Base-by-base conservation (phyloP, 768 basidiomycete genomes). In the Suillus discolor region DNA sequence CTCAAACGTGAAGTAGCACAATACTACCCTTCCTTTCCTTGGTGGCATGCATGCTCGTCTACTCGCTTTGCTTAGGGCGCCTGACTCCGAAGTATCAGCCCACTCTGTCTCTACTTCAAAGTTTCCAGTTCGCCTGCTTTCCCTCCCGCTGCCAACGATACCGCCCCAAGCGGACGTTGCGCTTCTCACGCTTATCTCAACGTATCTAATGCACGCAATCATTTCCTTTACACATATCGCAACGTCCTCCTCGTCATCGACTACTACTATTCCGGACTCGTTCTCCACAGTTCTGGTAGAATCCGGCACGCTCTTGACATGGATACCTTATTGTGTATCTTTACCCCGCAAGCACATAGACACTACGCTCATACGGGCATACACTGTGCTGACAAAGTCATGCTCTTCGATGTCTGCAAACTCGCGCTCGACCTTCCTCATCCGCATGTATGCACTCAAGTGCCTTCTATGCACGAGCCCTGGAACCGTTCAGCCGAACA, bases 201-300 rank as follows among this genome's bases (percentile, higher is more conserved):
- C 86, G 18, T 89, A 88, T 75, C 80, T 91, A 42, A 72, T 83
- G 8, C 83, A 91, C 67, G 74, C 85, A 6, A 75, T 91, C 39
- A 80, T 76, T 16, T 78, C 82, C 16, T 68, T 80, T n/a, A 67
- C 79, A 18, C 78, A 78, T 54, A 68, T 72, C 61, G 67, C 74
- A 20, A 54, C 64, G 65, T 71, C 41, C 45, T 65, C 65, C 51
- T 70, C 68, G 64, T 64, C 69, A 47, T 61, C 69, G 9, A 28
- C 57, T 18, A 39, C 4, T 16, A 16, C 38, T 9, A 25, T 4
- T 23, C 15, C 31, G 20, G 62, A 57, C 57, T 44, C 18, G 18
- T 72, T 86, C 62, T 70, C 76, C 16, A 34, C 70, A 3, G 69
- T 74, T 15, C 77, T 86, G 16, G 65, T 66, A 11, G 62, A 63